Evolutionary conservation across 1,284 basidiomycete genomes (phyloP), one percentile per base, ranked within the genome.

Genomic region (Trametes pubescens): DNA sequence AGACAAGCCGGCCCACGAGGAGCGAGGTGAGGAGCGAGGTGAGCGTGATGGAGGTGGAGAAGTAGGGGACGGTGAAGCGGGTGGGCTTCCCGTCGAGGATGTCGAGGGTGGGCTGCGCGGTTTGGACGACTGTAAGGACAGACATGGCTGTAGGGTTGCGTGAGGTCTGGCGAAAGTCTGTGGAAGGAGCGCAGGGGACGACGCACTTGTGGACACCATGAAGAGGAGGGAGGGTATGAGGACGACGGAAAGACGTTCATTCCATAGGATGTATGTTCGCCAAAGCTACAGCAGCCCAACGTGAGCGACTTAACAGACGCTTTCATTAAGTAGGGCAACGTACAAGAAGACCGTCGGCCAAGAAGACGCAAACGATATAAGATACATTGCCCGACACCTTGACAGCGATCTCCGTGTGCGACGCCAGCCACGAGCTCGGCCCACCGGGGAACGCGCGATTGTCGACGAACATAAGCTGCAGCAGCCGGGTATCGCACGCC

Each of bases 11-110:
- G 7, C 60, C 64, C 8, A 77, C 76, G 46, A 82, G 80, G 34
- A 80, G 65, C 26, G 76, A 34, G 1, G 80, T 81, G 43, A 79
- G 57, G 22, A 80, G 44, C 37, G 80, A 69, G 69, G 78, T 82
- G 60, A 81, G 69, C 16, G 76, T n/a, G 56, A 70, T 61, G 2
- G 66, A 62, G 32, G 66, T 49, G n/a, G 60, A 68, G 48, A 79
- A 65, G 58, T 69, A 69, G n/a, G 66, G 65, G 18, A 66, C 14
- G 10, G 51, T 49, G 56, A 69, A 63, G 58, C 32, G 16, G 59
- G 62, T 4, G 56, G 49, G 14, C 40, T n/a, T 16, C 48, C 51
- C 61, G 58, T 66, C 18, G 60, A 52, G 32, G 54, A 59, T 14
- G 58, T 11, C 29, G 51, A 48, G 47, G 24, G 49, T 34, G 10